These are phyloP conservation scores for Cyclospora cayetanensis DNA, from an alignment of 169 alveolate genomes.

Conservation along the genomic window DNA sequence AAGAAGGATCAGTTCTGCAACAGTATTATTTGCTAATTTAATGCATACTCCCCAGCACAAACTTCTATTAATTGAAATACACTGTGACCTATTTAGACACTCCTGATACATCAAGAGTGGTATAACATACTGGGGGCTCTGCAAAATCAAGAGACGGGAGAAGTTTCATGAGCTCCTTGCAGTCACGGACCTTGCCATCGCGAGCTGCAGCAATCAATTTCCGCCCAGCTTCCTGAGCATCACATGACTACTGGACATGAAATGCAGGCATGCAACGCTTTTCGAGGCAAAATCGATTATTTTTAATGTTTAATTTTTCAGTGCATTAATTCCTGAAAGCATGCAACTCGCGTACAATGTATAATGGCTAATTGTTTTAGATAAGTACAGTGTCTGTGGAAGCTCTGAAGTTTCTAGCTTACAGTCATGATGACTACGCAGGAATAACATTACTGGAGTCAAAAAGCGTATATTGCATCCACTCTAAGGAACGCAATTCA, in stretches of 20 bases:
- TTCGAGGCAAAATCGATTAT: too few species aligned
- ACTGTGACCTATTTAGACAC: not conserved
- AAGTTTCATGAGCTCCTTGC: constrained; percentile 69
- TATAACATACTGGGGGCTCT: constrained; percentile 67
- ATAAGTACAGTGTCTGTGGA: not conserved
- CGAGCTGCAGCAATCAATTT: constrained; percentile 71
- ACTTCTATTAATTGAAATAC: not conserved
- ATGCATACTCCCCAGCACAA: not conserved
- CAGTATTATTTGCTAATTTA: too few species aligned
- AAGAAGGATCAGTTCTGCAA: too few species aligned
- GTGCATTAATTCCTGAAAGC: not conserved
- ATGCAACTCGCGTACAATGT: not conserved
- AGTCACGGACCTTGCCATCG: constrained; percentile 67
- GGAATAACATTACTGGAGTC: too few species aligned
- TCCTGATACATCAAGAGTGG: not conserved
- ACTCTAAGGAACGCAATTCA: too few species aligned
- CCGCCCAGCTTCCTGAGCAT: constrained; percentile 69
- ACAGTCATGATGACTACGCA: constrained; percentile 21
- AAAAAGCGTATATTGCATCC: too few species aligned
- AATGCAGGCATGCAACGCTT: not conserved
- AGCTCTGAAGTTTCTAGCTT: not conserved
- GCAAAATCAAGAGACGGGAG: constrained; percentile 64
- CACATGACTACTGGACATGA: not conserved
- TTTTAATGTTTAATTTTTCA: not conserved
- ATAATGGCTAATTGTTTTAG: too few species aligned